Conservation (phyloP, 768 basidiomycete species). For the Hydnomerulius pinastri region DNA sequence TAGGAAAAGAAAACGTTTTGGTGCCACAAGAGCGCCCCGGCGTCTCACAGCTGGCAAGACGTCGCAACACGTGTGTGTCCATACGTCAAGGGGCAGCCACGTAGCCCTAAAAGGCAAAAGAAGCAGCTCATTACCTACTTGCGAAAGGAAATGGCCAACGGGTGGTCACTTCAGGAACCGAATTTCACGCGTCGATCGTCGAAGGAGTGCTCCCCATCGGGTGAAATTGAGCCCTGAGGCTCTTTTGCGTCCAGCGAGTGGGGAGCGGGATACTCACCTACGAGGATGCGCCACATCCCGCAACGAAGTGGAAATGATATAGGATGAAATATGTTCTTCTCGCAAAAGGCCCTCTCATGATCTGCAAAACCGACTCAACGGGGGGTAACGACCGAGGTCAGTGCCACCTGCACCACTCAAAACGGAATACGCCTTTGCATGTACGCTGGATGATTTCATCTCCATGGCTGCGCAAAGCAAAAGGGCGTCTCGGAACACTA, state of each 20-base stretch:
- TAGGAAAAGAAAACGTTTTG: constrained; percentile 12
- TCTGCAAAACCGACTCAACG: neutral
- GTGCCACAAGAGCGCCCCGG: constrained; percentile 3
- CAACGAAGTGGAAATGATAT: neutral
- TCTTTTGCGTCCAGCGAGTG: constrained; percentile 15
- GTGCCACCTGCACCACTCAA: constrained; percentile 7
- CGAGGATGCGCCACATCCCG: no score
- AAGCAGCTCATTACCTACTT: constrained; percentile 11
- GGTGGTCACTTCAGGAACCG: constrained; percentile 25
- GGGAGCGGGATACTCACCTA: neutral
- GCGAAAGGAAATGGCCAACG: constrained; percentile 10
- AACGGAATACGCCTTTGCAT: constrained; percentile 13
- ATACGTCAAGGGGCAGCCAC: constrained; percentile 24
- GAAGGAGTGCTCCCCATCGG: constrained; percentile 22
- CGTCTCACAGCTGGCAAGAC: constrained; percentile 2
- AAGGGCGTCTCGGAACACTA: constrained; percentile 8
- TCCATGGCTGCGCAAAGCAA: constrained; percentile 22
- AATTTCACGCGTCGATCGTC: constrained; percentile 27
- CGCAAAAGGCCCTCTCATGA: neutral
- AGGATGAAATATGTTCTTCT: neutral
- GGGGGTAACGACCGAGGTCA: constrained; percentile 2
- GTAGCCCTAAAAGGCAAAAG: constrained; percentile 4
- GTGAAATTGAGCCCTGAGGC: constrained; percentile 23
- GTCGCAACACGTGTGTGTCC: constrained; percentile 18
- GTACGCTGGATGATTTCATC: constrained; percentile 24